A percentile compares a stretch with the other conserved stretches of the same genome.
Conservation (phyloP, 768 basidiomycete genomes). For the Sistotremastrum niveocremeum region DNA sequence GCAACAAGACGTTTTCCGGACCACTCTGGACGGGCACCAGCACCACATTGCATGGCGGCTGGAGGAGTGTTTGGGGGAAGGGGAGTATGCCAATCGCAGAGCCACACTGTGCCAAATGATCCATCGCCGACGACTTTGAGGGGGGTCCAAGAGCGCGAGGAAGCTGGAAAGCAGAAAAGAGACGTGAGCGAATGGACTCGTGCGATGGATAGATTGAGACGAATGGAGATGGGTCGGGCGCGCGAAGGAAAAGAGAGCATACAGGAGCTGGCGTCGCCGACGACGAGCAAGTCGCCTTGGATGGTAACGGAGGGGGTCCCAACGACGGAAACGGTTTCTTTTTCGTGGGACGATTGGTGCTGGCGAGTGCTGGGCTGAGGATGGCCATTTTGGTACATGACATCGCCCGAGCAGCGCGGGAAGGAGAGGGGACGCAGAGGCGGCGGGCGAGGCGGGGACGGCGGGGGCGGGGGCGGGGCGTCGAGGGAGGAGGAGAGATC, state of each 20-base stretch:
- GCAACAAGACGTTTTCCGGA: conserved; percentile 89
- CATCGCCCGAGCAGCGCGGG: conserved; percentile 6
- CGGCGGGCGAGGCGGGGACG: conserved; percentile 7
- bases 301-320: conserved; percentile 71
- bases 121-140: conserved; percentile 97
- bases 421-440: conserved; percentile 5
- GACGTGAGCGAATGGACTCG: conserved; percentile 5
- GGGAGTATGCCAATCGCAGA: conserved; percentile 98
- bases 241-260: conserved; percentile 4
- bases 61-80: conserved; percentile 82
- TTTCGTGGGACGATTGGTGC: conserved; percentile 18
- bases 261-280: conserved; percentile 65
- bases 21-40: conserved; percentile 88
- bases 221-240: conserved; percentile 1
- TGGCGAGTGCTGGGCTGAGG: conserved; percentile 9
- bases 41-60: conserved; percentile 93
- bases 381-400: conserved; percentile 8
- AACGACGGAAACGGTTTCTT: conserved; percentile 52
- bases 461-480: not conserved
- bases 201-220: conserved; percentile 5
- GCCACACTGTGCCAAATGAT: conserved; percentile 95
- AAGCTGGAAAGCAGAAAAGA: conserved; percentile 33
- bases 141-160: conserved; percentile 80
- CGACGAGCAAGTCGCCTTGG: conserved; percentile 51
- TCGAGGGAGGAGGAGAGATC: not conserved